These are phyloP conservation scores for Diplocarpon rosae DNA, from an alignment of 2,329 filamentous ascomycete genomes.

Conservation along the genomic window DNA sequence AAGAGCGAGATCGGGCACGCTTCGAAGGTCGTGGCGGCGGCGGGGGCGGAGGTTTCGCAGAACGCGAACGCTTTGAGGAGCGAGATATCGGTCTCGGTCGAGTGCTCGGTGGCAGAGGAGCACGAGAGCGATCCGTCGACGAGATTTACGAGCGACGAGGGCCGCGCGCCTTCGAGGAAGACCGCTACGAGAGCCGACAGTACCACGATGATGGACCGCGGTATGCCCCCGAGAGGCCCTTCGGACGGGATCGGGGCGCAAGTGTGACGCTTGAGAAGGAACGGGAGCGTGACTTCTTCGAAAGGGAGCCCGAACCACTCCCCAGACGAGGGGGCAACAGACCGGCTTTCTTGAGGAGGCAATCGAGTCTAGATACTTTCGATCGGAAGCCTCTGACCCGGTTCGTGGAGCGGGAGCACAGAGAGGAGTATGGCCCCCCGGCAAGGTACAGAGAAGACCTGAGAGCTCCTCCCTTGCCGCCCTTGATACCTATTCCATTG, in stretches of 20 bases:
- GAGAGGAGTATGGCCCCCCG: conserved; percentile 52
- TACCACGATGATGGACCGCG: conserved; percentile 33
- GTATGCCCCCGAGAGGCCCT: conserved; percentile 39
- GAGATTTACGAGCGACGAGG: conserved; percentile 38
- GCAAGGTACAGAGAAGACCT: conserved; percentile 36
- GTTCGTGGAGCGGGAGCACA: conserved; percentile 27
- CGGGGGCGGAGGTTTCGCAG: too few species aligned
- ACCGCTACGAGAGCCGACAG: conserved; percentile 29
- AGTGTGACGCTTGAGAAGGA: conserved; percentile 25
- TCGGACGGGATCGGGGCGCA: conserved; percentile 35
- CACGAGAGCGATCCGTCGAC: conserved; percentile 37
- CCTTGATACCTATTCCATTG: conserved; percentile 50
- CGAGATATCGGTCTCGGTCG: conserved; percentile 36
- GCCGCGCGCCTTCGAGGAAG: conserved; percentile 23
- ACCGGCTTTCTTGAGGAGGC: conserved; percentile 63
- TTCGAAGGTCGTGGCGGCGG: too few species aligned
- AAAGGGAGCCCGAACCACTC: conserved; percentile 16
- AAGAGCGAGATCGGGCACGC: conserved; percentile 35
- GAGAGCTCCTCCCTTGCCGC: conserved; percentile 32
- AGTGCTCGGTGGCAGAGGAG: conserved; percentile 27
- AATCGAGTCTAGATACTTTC: conserved; percentile 84
- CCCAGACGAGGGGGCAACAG: conserved; percentile 33
- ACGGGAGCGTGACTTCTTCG: conserved; percentile 18
- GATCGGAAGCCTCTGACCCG: conserved; percentile 59
- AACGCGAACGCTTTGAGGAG: conserved; percentile 37